Percentiles rank a stretch among this genome's conserved stretches.
Conservation (phyloP, 768 basidiomycete genomes). For the Amanita pseudoporphyria region DNA sequence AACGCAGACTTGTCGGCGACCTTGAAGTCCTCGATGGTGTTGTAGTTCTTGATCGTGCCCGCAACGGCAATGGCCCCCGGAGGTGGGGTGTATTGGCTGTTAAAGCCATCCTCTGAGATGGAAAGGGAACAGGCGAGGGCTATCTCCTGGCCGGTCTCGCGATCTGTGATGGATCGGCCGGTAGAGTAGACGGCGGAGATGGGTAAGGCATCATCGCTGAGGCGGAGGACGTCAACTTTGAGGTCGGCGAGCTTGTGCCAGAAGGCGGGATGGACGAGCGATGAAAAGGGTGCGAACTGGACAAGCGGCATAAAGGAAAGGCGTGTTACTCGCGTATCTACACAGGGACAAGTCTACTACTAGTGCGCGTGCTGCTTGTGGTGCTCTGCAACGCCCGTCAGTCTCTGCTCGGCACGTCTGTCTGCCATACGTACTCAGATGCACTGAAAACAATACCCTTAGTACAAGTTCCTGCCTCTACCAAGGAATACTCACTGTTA, state of each 20-base stretch:
- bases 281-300: slow-evolving; percentile 85
- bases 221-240: slow-evolving; percentile 85
- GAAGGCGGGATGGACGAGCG: slow-evolving; percentile 81
- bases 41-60: slow-evolving; percentile 88
- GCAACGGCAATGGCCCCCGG: slow-evolving; percentile 39
- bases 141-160: slow-evolving; percentile 67
- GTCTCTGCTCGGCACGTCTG: slow-evolving; percentile 12
- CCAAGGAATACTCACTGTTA: slow-evolving; percentile 56
- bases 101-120: slow-evolving; percentile 59
- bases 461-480: slow-evolving; percentile 1
- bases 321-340: neutral
- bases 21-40: slow-evolving; percentile 95
- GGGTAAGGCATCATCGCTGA: slow-evolving; percentile 63
- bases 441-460: slow-evolving; percentile 41
- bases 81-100: slow-evolving; percentile 32
- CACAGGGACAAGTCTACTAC: neutral
- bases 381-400: slow-evolving; percentile 44
- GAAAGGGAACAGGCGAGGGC: slow-evolving; percentile 59
- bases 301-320: slow-evolving; percentile 51
- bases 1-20: slow-evolving; percentile 81
- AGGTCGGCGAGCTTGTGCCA: slow-evolving; percentile 85
- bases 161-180: slow-evolving; percentile 65
- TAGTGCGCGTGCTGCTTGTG: slow-evolving; percentile 89
- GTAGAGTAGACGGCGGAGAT: slow-evolving; percentile 60
- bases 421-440: slow-evolving; percentile 55